A percentile compares a stretch with the other conserved stretches of the same genome.
phyloP scores from a whole-genome alignment of 768 basidiomycete genomes.

The Lactifluus pinguis region DNA sequence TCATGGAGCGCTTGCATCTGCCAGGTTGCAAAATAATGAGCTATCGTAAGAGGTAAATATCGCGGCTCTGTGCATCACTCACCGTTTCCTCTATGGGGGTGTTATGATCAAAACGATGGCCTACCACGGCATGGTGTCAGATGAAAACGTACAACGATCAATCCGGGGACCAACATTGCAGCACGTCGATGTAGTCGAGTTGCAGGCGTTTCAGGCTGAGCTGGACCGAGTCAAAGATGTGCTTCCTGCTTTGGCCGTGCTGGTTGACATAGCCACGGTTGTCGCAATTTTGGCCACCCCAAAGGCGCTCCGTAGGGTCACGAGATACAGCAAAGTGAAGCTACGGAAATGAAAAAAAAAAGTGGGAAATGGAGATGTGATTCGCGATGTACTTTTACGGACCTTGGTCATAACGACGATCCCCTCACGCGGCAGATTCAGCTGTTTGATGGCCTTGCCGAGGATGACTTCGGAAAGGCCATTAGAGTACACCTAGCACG shows the following conservation, averaged over 20 bases:
- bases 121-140: constrained; percentile 13
- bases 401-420: constrained; percentile 46
- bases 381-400: not conserved
- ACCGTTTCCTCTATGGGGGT: constrained; percentile 36
- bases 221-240: constrained; percentile 54
- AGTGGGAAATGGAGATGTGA: not conserved
- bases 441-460: constrained; percentile 39
- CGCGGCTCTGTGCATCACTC: not conserved
- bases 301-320: not conserved
- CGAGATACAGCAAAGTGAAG: not conserved
- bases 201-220: constrained; percentile 53
- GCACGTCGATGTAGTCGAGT: constrained; percentile 62
- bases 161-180: constrained; percentile 40
- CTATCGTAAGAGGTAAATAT: not conserved
- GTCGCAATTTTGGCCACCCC: constrained; percentile 18
- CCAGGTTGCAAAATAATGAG: not conserved
- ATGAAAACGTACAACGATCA: not conserved
- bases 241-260: constrained; percentile 33
- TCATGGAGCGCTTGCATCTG: constrained; percentile 37
- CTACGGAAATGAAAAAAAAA: not conserved
- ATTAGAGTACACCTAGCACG: constrained; percentile 29
- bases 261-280: constrained; percentile 31
- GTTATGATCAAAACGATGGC: constrained; percentile 34
- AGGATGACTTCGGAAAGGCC: constrained; percentile 37
- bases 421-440: constrained; percentile 37